Evolutionary conservation across 2,329 filamentous ascomycete genomes (phyloP).

Genomic region (Fusarium circinatum): DNA sequence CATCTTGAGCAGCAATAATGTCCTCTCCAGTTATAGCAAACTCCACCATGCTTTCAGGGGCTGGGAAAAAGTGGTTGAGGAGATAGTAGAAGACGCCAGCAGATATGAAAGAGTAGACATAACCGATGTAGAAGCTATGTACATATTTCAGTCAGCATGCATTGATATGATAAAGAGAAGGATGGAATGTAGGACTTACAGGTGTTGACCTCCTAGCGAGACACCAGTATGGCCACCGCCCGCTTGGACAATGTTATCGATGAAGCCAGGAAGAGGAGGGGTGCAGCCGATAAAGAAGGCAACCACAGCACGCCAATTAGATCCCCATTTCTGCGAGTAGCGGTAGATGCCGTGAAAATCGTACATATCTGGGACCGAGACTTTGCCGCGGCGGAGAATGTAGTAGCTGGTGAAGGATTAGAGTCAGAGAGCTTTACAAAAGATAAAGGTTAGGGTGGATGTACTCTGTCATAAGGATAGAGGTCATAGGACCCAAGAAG

Average conservation of each 20-base stretch:
- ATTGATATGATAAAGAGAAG: neutral
- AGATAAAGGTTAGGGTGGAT: neutral
- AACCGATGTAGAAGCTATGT: neutral
- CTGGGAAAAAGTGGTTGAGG: slow-evolving; percentile 2
- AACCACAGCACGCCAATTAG: slow-evolving; percentile 6
- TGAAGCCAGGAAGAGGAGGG: slow-evolving; percentile 6
- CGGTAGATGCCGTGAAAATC: slow-evolving; percentile 7
- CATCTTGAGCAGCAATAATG: neutral
- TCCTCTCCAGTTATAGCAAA: slow-evolving; percentile 3
- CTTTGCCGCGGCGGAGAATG: neutral
- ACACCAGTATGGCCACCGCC: neutral
- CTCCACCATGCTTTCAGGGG: neutral
- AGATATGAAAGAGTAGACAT: neutral
- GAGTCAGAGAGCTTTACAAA: neutral
- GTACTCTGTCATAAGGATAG: slow-evolving; percentile 6
- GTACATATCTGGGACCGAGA: slow-evolving; percentile 2
- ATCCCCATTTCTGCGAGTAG: slow-evolving; percentile 7
- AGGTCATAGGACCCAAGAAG: slow-evolving; percentile 8
- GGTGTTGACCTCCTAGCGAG: neutral
- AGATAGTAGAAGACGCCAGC: neutral
- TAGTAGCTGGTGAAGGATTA: neutral
- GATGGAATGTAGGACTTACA: neutral
- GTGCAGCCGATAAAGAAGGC: slow-evolving; percentile 1
- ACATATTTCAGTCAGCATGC: neutral
- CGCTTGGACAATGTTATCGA: slow-evolving; percentile 1